These are phyloP conservation scores for Spergularia marina DNA, from an alignment of 148 eudicot species.

Conservation along the genomic window DNA sequence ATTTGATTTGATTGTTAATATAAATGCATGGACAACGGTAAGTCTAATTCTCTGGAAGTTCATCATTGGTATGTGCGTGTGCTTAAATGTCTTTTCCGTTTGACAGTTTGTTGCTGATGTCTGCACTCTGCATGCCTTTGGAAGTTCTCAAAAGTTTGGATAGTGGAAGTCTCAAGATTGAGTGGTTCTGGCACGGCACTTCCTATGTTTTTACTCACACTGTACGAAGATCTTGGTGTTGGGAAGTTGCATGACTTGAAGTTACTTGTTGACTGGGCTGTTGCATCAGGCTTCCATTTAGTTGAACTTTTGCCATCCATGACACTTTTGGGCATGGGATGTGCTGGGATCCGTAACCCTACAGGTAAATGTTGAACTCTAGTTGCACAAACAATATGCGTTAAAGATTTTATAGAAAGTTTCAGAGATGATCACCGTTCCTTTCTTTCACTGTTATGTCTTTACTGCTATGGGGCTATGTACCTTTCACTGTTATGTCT, in stretches of 20 bases:
- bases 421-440: background rate
- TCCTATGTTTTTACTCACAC: constrained; percentile 91
- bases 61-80: background rate
- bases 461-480: too few species aligned
- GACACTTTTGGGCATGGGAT: constrained; percentile 87
- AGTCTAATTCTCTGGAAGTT: constrained; percentile 21
- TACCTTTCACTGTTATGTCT: too few species aligned
- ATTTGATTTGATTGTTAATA: constrained; percentile 12
- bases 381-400: background rate
- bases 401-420: background rate
- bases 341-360: constrained; percentile 99
- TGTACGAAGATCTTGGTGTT: constrained; percentile 84
- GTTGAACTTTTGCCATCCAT: constrained; percentile 92
- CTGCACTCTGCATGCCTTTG: constrained; percentile 76
- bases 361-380: constrained; percentile 52
- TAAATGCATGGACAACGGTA: constrained; percentile 80
- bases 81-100: background rate
- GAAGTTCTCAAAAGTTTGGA: constrained; percentile 73
- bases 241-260: constrained; percentile 95
- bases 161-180: constrained; percentile 71
- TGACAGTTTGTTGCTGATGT: background rate
- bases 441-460: background rate
- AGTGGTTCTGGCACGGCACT: constrained; percentile 88
- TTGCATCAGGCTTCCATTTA: constrained; percentile 87
- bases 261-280: constrained; percentile 92